Evolutionary conservation across 2,329 filamentous ascomycete species (phyloP), one percentile per base, ranked within the genome.

Genomic region (Fusarium paranaense): DNA sequence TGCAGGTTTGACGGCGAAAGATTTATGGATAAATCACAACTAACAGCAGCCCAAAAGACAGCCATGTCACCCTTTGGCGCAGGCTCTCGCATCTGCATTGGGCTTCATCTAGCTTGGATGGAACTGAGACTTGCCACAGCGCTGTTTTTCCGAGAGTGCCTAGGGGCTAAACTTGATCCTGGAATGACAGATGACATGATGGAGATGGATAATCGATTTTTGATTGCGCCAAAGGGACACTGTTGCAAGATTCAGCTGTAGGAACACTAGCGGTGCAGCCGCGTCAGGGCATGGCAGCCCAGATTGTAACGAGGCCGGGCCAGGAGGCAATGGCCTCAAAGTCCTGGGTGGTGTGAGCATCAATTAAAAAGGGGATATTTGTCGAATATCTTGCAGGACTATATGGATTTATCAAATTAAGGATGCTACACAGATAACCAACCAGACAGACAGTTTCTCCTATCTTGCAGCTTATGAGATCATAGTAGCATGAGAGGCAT

Each of bases 41-140:
- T 57, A 9, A 33, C n/a, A 16, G 20, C 6, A 25, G 32, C 52
- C 6, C 27, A 54, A 14, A 70, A 70, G 18, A 20, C 33, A 1
- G 38, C 66, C 0, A 32, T 65, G 0, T 61, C 70, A 1, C 67
- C 73, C 0, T 76, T 76, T 6, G 73, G 73, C 0, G 70, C 63
- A 16, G 73, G 73, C 0, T 69, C 73, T 5, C n/a, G 70, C 4
- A 56, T 66, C 2, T 76, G 73, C 0, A 61, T 76, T 2, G 73
- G 73, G 0, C 14, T 74, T 6, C 73, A 76, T 2, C 33, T 75
- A 2, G 73, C 73, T 2, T 68, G 65, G 22, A 76, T 66, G 50
- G 73, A 76, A 14, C 16, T 76, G 0, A 62, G 73, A 6, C 68
- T 74, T 13, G 70, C 60, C 0, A 22, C 65, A 0, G 73, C 70